Percentiles rank a stretch among this genome's conserved stretches.
Conservation (phyloP, 352 stramenopile species). For the Lagenidium sp. region DNA sequence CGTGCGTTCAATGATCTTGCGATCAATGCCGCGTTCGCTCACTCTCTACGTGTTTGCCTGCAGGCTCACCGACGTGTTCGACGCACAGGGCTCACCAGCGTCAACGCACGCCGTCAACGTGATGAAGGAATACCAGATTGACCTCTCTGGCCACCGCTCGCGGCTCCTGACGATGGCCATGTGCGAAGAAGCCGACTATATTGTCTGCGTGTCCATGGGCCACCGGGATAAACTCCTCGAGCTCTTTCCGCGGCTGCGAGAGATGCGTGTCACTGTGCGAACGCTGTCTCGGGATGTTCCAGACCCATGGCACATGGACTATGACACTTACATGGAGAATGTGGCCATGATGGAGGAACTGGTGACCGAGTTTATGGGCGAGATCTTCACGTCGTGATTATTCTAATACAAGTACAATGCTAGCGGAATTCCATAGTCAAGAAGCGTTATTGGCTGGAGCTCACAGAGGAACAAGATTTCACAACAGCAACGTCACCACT, state of each 20-base stretch:
- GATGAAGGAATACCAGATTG: slow-evolving; percentile 69
- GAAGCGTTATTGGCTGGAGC: too few relatives aligned
- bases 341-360: slow-evolving; percentile 67
- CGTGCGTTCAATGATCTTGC: slow-evolving; percentile 25
- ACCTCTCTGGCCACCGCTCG: slow-evolving; percentile 57
- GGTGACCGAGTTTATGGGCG: slow-evolving; percentile 67
- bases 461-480: too few relatives aligned
- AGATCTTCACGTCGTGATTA: slow-evolving; percentile 15
- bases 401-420: too few relatives aligned
- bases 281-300: slow-evolving; percentile 55
- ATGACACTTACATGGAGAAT: slow-evolving; percentile 77
- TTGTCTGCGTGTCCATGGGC: slow-evolving; percentile 64
- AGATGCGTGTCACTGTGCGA: slow-evolving; percentile 41
- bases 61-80: slow-evolving; percentile 67
- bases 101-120: slow-evolving; percentile 51
- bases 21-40: not conserved
- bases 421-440: too few relatives aligned
- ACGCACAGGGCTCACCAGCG: slow-evolving; percentile 49
- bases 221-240: slow-evolving; percentile 52
- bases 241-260: slow-evolving; percentile 51
- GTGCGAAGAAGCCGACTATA: slow-evolving; percentile 54
- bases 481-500: too few relatives aligned
- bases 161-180: slow-evolving; percentile 58
- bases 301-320: slow-evolving; percentile 78
- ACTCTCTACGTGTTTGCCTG: not conserved